phyloP scores from a whole-genome alignment of 805 yeast species.

The Ogataea trehaloabstinens region DNA sequence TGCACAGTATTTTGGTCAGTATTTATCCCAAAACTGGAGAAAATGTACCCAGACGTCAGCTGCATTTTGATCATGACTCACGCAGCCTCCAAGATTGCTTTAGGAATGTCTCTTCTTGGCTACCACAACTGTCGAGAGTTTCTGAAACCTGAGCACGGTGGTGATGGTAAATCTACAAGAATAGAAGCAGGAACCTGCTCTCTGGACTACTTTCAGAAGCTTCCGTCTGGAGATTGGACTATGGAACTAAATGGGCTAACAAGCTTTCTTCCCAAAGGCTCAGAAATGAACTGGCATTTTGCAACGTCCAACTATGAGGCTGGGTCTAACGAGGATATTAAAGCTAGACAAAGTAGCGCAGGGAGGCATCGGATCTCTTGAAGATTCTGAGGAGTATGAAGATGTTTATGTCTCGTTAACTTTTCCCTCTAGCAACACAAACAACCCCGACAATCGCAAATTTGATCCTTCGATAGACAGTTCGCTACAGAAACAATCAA shows the following conservation, averaged over 20 bases:
- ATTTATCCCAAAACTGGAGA: constrained; percentile 59
- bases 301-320: constrained; percentile 65
- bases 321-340: constrained; percentile 84
- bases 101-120: constrained; percentile 74
- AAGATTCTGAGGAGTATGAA: constrained; percentile 35
- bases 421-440: constrained; percentile 36
- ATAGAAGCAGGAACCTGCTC: constrained; percentile 83
- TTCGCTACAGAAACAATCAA: not conserved
- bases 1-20: constrained; percentile 50
- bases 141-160: constrained; percentile 45
- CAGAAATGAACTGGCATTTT: constrained; percentile 94
- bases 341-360: constrained; percentile 41
- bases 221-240: constrained; percentile 48
- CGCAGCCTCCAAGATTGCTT: constrained; percentile 89
- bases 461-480: constrained; percentile 19
- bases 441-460: constrained; percentile 7
- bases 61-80: constrained; percentile 78
- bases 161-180: constrained; percentile 32
- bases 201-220: constrained; percentile 56
- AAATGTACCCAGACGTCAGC: constrained; percentile 56
- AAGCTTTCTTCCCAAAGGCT: constrained; percentile 69
- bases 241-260: constrained; percentile 70
- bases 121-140: constrained; percentile 49
- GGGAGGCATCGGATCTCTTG: constrained; percentile 5
- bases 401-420: constrained; percentile 56